phyloP scores from a whole-genome alignment of 768 basidiomycete genomes.

The Xanthoconium purpureum region DNA sequence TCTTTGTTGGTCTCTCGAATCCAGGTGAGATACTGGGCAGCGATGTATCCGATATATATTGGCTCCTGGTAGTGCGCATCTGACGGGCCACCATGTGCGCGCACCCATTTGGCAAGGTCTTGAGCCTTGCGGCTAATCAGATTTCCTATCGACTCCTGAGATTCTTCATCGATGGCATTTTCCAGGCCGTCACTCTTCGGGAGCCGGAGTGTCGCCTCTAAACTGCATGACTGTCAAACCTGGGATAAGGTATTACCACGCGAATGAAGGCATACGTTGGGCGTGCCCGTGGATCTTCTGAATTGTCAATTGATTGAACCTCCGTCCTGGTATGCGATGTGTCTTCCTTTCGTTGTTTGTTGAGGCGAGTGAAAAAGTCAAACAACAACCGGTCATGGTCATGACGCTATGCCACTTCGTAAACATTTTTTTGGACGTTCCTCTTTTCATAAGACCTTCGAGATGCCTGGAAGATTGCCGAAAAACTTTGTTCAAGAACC shows the following conservation, averaged over 20 bases:
- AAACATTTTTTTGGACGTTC: background rate
- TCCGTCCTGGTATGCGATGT: no score
- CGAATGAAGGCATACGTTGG: background rate
- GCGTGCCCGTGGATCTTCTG: constrained; percentile 1
- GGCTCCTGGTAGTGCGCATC: no score
- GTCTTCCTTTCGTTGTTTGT: background rate
- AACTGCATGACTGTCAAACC: background rate
- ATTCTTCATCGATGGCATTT: rapidly evolving
- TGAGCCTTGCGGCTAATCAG: background rate
- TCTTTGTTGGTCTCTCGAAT: background rate
- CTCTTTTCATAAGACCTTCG: constrained; percentile 6
- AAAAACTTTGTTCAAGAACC: constrained; percentile 7
- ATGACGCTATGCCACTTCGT: constrained; percentile 4
- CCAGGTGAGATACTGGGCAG: background rate
- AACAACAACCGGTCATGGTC: constrained; percentile 10
- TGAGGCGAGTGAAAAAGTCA: constrained; percentile 8
- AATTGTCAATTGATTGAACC: background rate
- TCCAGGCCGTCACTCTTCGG: background rate
- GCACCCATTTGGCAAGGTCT: background rate
- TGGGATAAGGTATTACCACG: no score
- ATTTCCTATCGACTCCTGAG: background rate
- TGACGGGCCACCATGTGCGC: background rate
- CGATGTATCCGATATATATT: rapidly evolving
- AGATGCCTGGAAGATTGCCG: constrained; percentile 10
- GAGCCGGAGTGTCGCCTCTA: background rate